A percentile compares a stretch with the other conserved stretches of the same genome.
These are phyloP conservation scores for Hypoxylon sp. DNA, from an alignment of 2,329 filamentous ascomycete species.

Conservation along the genomic window DNA sequence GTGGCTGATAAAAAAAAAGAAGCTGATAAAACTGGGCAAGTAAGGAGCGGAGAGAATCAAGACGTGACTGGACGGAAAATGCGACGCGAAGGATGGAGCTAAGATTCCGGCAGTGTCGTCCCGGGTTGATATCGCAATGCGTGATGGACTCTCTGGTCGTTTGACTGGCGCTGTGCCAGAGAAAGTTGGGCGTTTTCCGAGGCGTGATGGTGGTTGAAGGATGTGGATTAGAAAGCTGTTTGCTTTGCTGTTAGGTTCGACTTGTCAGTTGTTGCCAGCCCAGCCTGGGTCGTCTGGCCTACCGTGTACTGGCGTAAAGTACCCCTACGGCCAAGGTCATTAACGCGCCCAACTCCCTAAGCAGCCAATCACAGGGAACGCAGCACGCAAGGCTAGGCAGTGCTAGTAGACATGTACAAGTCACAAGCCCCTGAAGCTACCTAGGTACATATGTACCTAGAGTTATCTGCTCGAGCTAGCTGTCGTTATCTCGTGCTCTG, in stretches of 20 bases:
- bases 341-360: conserved; percentile 11
- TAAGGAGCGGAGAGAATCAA: conserved; percentile 36
- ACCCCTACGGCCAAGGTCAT: conserved; percentile 21
- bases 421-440: conserved; percentile 24
- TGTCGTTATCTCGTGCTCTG: background rate
- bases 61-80: conserved; percentile 17
- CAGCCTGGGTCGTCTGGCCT: background rate
- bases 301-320: background rate
- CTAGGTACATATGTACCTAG: background rate
- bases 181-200: conserved; percentile 21
- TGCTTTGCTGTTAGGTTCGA: conserved; percentile 18
- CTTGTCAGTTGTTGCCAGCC: conserved; percentile 2
- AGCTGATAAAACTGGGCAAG: conserved; percentile 19
- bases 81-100: conserved; percentile 2
- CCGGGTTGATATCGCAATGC: conserved; percentile 7
- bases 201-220: conserved; percentile 20
- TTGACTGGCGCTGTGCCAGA: conserved; percentile 10
- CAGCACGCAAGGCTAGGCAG: conserved; percentile 22
- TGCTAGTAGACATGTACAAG: no score
- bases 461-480: background rate
- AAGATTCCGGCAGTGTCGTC: background rate
- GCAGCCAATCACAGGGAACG: conserved; percentile 16
- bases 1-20: conserved; percentile 15
- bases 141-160: conserved; percentile 8
- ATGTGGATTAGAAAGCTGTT: conserved; percentile 16